Percentiles rank a stretch among this genome's conserved stretches.
phyloP scores from a whole-genome alignment of 1,139 yeast genomes.

The Kazachstania sp. region DNA sequence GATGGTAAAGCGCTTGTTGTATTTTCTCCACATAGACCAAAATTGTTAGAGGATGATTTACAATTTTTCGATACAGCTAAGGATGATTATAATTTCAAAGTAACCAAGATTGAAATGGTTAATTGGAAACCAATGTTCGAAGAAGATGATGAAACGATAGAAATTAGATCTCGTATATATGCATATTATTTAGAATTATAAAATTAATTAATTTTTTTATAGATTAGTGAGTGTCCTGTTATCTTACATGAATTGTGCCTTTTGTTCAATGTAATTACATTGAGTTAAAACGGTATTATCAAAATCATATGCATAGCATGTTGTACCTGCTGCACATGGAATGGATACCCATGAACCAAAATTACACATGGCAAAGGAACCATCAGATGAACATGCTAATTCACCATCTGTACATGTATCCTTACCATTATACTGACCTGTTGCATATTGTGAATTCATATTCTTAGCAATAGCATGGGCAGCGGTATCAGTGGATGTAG shows the following conservation, averaged over 20 bases:
- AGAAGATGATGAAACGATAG: conserved; percentile 70
- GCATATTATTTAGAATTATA: conserved; percentile 33
- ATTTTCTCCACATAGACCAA: conserved; percentile 89
- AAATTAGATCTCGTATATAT: conserved; percentile 77
- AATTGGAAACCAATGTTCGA: conserved; percentile 90
- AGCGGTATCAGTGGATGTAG: conserved; percentile 14
- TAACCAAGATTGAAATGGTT: conserved; percentile 61
- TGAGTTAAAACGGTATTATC: conserved; percentile 35
- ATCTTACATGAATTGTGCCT: conserved; percentile 13
- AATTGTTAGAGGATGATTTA: conserved; percentile 60
- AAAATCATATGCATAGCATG: conserved; percentile 43
- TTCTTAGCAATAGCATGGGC: conserved; percentile 37
- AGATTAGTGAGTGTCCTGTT: not conserved
- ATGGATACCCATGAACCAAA: conserved; percentile 46
- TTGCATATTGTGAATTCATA: conserved; percentile 31
- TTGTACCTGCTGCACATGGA: conserved; percentile 51
- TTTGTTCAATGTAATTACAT: conserved; percentile 31
- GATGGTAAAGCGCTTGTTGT: conserved; percentile 75
- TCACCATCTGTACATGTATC: conserved; percentile 40
- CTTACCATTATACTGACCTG: conserved; percentile 28
- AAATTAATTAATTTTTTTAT: not conserved
- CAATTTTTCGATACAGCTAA: conserved; percentile 67
- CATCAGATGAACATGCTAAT: conserved; percentile 41
- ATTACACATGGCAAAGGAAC: conserved; percentile 46
- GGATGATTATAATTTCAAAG: conserved; percentile 50